phyloP scores from a whole-genome alignment of 2,329 filamentous ascomycete genomes.

The Diaporthe velutina region DNA sequence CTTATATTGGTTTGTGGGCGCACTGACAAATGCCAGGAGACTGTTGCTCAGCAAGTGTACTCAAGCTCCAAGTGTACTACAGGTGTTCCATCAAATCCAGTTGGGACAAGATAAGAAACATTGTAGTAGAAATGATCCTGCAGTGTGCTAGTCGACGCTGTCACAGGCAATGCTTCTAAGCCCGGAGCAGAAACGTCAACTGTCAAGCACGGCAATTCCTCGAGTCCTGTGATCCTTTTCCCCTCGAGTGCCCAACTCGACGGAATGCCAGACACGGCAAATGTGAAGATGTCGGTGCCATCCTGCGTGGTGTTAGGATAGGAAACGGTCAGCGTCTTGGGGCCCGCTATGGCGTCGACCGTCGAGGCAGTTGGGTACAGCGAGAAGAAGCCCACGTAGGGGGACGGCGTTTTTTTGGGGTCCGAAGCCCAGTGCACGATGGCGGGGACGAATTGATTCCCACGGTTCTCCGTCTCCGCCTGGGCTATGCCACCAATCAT shows the following conservation, averaged over 20 bases:
- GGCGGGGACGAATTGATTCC: constrained; percentile 57
- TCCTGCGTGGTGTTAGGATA: constrained; percentile 57
- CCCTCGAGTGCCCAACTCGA: constrained; percentile 53
- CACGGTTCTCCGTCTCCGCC: constrained; percentile 52
- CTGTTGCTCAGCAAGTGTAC: constrained; percentile 31
- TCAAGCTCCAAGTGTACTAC: constrained; percentile 21
- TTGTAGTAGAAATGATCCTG: constrained; percentile 60
- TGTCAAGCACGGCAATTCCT: constrained; percentile 54
- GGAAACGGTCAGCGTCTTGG: constrained; percentile 49
- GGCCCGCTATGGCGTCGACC: constrained; percentile 53
- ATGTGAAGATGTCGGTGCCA: constrained; percentile 55
- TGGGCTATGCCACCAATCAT: constrained; percentile 58
- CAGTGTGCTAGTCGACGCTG: constrained; percentile 50
- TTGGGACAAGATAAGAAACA: constrained; percentile 58
- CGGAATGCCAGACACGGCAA: constrained; percentile 53
- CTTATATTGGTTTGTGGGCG: background rate
- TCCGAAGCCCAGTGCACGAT: constrained; percentile 61
- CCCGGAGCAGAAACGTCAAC: constrained; percentile 55
- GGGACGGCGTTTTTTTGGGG: constrained; percentile 52
- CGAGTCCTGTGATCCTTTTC: constrained; percentile 47
- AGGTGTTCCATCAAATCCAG: constrained; percentile 51
- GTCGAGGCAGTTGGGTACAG: constrained; percentile 58
- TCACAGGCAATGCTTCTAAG: constrained; percentile 50
- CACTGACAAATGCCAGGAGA: background rate
- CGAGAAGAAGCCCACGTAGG: constrained; percentile 55